Percentiles rank a stretch among this genome's conserved stretches.
These are phyloP conservation scores for Avena sativa DNA, from an alignment of 176 grass and related monocot genomes.

Conservation along the genomic window DNA sequence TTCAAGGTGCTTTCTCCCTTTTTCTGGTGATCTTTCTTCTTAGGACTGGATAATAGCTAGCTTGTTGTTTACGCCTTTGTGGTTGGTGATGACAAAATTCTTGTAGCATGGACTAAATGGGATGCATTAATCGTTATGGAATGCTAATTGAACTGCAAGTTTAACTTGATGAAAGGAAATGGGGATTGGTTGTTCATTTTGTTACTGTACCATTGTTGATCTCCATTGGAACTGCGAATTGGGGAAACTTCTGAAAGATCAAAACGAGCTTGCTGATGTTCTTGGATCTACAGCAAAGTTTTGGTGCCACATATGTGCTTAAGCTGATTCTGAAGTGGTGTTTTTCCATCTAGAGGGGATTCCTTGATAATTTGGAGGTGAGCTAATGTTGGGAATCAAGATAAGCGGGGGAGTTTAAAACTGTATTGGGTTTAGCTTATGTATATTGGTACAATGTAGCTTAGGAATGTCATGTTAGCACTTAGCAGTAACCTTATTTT, in stretches of 20 bases:
- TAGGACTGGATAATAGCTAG: not conserved
- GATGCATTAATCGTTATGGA: constrained; percentile 11
- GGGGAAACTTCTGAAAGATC: not conserved
- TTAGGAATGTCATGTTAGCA: constrained; percentile 3
- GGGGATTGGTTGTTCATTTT: constrained; percentile 19
- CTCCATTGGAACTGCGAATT: not conserved
- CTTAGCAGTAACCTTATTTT: not conserved
- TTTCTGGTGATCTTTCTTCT: constrained; percentile 33
- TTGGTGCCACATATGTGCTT: not conserved
- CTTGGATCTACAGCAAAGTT: not conserved
- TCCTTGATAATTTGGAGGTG: not conserved
- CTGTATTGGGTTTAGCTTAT: not conserved
- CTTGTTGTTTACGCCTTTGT: constrained; percentile 31
- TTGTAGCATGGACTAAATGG: constrained; percentile 1
- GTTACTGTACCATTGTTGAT: not conserved
- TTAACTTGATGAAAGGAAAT: constrained; percentile 19
- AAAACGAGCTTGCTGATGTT: not conserved
- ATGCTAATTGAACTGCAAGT: not conserved
- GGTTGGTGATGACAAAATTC: constrained; percentile 35
- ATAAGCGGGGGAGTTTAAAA: not conserved
- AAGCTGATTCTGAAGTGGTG: not conserved
- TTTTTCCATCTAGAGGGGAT: constrained; percentile 11
- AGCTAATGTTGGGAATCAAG: not conserved
- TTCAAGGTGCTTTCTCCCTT: not conserved
- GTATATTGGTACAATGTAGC: not conserved